phyloP scores from a whole-genome alignment of 2,329 filamentous ascomycete species.

The Monilinia aucupariae region DNA sequence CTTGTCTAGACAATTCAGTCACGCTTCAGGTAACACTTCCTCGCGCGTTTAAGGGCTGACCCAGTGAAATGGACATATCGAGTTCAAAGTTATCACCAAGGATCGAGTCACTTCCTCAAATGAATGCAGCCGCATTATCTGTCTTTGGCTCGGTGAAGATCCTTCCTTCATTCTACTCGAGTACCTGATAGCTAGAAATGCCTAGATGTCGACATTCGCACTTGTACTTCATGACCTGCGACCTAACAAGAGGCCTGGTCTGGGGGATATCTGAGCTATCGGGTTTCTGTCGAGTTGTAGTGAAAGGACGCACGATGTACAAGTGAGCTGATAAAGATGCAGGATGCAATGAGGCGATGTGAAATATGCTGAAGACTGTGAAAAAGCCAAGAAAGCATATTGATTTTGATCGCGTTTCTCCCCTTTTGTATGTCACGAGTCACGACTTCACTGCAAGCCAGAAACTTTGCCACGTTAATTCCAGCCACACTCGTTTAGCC shows the following conservation, averaged over 20 bases:
- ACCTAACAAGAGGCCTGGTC: background rate
- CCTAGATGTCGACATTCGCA: background rate
- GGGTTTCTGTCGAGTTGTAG: too few species aligned
- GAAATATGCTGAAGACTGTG: too few species aligned
- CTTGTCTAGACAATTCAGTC: background rate
- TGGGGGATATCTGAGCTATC: background rate
- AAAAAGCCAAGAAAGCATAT: too few species aligned
- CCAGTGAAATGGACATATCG: background rate
- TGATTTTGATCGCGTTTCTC: too few species aligned
- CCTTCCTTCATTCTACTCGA: too few species aligned
- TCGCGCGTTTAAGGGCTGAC: too few species aligned
- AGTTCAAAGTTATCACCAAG: background rate
- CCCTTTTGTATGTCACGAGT: too few species aligned
- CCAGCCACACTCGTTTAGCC: background rate
- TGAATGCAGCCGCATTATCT: background rate
- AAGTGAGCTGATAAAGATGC: too few species aligned
- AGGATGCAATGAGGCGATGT: too few species aligned
- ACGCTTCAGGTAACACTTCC: background rate
- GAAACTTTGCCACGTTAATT: background rate
- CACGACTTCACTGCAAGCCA: too few species aligned
- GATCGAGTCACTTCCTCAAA: too few species aligned
- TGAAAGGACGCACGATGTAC: too few species aligned
- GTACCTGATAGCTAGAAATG: background rate
- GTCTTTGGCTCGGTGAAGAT: background rate
- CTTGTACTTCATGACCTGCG: background rate